Base-by-base conservation (phyloP, 2,329 filamentous ascomycete species). In the Daldinia sp. region DNA sequence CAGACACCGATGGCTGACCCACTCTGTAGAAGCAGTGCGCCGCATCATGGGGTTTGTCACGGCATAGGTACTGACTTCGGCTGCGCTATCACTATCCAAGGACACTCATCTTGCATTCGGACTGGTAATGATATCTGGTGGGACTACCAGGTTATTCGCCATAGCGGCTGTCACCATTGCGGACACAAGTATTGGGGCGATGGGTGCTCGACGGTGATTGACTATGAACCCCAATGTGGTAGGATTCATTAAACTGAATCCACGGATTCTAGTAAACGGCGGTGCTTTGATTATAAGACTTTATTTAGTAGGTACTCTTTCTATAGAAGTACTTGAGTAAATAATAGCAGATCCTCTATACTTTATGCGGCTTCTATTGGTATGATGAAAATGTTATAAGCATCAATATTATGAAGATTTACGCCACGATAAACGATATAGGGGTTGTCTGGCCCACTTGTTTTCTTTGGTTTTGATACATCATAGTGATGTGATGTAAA, bases 121-220 rank as follows among this genome's bases (percentile, higher is more conserved):
- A 57, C 61, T 10, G 64, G 64, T 10, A 67, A 67, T 13, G 39
- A 67, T 5, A 64, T 67, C 3, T 67, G 64, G 64, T 59, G 50
- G 50, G 64, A 67, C 30, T 67, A 64, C 15, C 64, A 67, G 47
- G 64, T 61, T 2, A 67, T 67, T 13, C 47, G 64, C 3, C 2
- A 47, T 1, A 27, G 10, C 4, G 51, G 55, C 5, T 67, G 64
- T 17, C 61, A 67, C n/a, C 58, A 57, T n/a, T 67, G 64, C 55
- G 64, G 64, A n/a, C 47, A 57, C 32, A 67, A 64, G 48, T 15
- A 58, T n/a, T 67, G 61, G 61, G 35, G 47, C 11, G 17, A 57
- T 2, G 61, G 61, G 11, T 67, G 64, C 29, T 23, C 11, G 15
- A 67, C 64, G 0, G 57, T 48, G 8, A 61, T 67, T 25, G 55